A percentile compares a stretch with the other conserved stretches of the same genome.
phyloP scores from a whole-genome alignment of 495 filamentous ascomycete genomes.

The Penicillium taxi region DNA sequence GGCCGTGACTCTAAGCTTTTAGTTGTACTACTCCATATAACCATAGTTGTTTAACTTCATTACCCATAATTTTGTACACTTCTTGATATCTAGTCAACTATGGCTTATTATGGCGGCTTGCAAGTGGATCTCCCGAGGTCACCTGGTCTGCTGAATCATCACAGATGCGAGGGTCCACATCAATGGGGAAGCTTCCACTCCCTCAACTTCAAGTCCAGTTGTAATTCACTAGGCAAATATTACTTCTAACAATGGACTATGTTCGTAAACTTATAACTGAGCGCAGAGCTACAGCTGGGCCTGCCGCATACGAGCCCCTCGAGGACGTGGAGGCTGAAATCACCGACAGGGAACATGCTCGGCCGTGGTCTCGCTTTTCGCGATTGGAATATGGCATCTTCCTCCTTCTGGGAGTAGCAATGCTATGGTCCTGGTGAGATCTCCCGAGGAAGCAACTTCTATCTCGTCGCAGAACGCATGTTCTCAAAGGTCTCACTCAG shows the following conservation, averaged over 20 bases:
- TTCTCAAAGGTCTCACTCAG: too few species aligned
- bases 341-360: conserved; percentile 13
- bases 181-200: not conserved
- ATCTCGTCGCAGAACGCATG: not conserved
- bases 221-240: not conserved
- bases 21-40: not conserved
- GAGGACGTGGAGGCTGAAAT: conserved; percentile 34
- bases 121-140: conserved; percentile 6
- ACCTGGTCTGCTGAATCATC: conserved; percentile 14
- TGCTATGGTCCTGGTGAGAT: conserved; percentile 97
- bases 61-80: too few species aligned
- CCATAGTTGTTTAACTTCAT: too few species aligned
- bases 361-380: conserved; percentile 46
- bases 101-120: too few species aligned
- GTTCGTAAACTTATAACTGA: conserved; percentile 41
- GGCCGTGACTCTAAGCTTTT: not conserved
- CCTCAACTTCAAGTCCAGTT: not conserved
- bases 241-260: conserved; percentile 32
- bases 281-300: conserved; percentile 32
- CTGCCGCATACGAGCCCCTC: conserved; percentile 51
- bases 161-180: not conserved
- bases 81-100: too few species aligned
- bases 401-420: conserved; percentile 76
- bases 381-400: conserved; percentile 81
- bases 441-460: too few species aligned